These are phyloP conservation scores for Paraconiothyrium brasiliense DNA, from an alignment of 2,329 filamentous ascomycete genomes.

Conservation along the genomic window DNA sequence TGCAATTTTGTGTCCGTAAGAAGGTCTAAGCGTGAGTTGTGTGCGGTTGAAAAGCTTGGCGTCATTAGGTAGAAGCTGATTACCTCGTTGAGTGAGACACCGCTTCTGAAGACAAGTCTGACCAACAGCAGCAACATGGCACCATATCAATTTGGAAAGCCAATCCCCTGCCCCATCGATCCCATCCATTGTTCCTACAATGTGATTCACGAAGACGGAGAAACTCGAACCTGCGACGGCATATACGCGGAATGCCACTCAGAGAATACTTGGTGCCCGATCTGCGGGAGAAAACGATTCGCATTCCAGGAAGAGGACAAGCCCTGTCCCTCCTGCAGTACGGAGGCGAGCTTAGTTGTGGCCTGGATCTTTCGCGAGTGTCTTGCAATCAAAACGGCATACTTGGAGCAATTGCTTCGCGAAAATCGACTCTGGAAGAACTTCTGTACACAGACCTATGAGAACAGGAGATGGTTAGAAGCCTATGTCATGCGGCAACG, in stretches of 20 bases:
- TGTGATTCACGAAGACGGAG: not conserved
- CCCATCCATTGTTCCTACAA: not conserved
- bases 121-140: not conserved
- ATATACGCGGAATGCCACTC: too few relatives aligned
- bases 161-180: not conserved
- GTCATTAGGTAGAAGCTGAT: not conserved
- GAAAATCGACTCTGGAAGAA: too few relatives aligned
- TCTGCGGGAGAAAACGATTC: too few relatives aligned
- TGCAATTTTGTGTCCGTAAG: not conserved
- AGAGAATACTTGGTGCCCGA: too few relatives aligned
- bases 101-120: not conserved
- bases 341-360: too few relatives aligned
- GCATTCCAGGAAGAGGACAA: too few relatives aligned
- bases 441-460: not conserved
- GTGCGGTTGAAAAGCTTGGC: not conserved
- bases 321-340: too few relatives aligned
- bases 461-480: not conserved
- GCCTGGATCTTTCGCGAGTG: too few relatives aligned
- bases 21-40: too few relatives aligned
- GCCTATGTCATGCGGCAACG: not conserved
- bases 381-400: too few relatives aligned
- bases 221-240: too few relatives aligned
- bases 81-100: not conserved
- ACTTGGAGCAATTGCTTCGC: not conserved
- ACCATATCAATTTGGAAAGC: not conserved